Conservation (phyloP, 805 yeast genomes). For the Brettanomyces sp. region DNA sequence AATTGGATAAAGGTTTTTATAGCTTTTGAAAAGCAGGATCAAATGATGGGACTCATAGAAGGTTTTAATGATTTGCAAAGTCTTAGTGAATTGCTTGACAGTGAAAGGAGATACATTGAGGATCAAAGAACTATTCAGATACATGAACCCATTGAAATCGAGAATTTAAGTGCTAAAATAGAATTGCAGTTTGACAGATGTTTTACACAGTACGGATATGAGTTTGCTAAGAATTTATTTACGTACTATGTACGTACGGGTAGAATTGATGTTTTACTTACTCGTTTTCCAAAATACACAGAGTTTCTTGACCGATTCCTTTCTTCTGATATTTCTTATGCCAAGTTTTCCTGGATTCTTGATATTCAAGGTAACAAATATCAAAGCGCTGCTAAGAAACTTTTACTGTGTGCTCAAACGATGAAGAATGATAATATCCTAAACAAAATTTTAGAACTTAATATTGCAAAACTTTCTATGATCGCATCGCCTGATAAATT, state of each 20-base stretch:
- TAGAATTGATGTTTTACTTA: constrained; percentile 43
- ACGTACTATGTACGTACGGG: constrained; percentile 44
- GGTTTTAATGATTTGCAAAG: constrained; percentile 56
- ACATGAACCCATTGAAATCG: constrained; percentile 15
- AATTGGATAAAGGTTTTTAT: constrained; percentile 57
- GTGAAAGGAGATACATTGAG: constrained; percentile 27
- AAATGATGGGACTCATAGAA: constrained; percentile 57
- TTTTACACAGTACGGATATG: constrained; percentile 56
- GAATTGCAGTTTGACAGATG: constrained; percentile 32
- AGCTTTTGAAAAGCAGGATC: constrained; percentile 36
- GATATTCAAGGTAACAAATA: constrained; percentile 46
- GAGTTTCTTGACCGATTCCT: constrained; percentile 45
- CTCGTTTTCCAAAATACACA: constrained; percentile 46
- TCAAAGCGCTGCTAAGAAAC: constrained; percentile 36
- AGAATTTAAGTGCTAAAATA: constrained; percentile 14
- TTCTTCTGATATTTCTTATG: constrained; percentile 30
- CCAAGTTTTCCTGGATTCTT: constrained; percentile 64
- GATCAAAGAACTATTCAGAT: constrained; percentile 14
- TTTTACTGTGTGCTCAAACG: constrained; percentile 32
- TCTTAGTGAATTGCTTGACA: constrained; percentile 45
- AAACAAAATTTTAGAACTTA: constrained; percentile 47
- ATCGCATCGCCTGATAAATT: constrained; percentile 27
- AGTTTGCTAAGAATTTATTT: constrained; percentile 60
- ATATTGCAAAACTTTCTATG: constrained; percentile 63
- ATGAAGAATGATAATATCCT: constrained; percentile 32